Percentiles rank a stretch among this genome's conserved stretches.
phyloP scores from a whole-genome alignment of 345 rosid species.

The Citrus glauca region DNA sequence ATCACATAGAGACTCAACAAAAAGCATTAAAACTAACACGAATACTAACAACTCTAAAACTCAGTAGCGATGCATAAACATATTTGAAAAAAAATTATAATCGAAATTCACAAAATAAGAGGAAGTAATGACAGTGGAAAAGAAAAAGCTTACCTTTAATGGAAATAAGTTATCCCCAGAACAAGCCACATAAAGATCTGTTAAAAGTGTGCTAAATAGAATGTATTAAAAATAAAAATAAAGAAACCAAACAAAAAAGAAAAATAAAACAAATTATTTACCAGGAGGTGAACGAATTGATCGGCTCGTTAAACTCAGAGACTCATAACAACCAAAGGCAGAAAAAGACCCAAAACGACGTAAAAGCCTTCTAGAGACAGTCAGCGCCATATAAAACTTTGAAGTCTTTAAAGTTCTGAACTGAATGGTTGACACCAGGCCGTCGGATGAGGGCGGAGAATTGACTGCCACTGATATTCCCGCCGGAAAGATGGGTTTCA shows the following conservation, averaged over 20 bases:
- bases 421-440: neutral
- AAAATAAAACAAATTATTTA: neutral
- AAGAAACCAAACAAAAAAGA: neutral
- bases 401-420: neutral
- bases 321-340: slow-evolving; percentile 12
- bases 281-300: slow-evolving; percentile 18
- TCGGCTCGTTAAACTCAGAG: slow-evolving; percentile 1
- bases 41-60: neutral
- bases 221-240: neutral
- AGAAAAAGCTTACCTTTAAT: slow-evolving; percentile 19
- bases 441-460: neutral
- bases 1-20: neutral
- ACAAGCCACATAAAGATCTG: slow-evolving; percentile 3
- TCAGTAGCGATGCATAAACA: no score
- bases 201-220: neutral
- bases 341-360: slow-evolving; percentile 33
- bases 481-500: neutral
- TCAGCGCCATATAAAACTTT: slow-evolving; percentile 39
- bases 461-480: neutral
- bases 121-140: no score
- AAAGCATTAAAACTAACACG: neutral
- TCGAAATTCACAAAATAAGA: neutral
- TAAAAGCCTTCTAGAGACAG: slow-evolving; percentile 32
- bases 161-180: slow-evolving; percentile 15
- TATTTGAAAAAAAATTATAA: neutral